Evolutionary conservation across 495 filamentous ascomycete genomes (phyloP).

Genomic region (Apodospora peruviana): DNA sequence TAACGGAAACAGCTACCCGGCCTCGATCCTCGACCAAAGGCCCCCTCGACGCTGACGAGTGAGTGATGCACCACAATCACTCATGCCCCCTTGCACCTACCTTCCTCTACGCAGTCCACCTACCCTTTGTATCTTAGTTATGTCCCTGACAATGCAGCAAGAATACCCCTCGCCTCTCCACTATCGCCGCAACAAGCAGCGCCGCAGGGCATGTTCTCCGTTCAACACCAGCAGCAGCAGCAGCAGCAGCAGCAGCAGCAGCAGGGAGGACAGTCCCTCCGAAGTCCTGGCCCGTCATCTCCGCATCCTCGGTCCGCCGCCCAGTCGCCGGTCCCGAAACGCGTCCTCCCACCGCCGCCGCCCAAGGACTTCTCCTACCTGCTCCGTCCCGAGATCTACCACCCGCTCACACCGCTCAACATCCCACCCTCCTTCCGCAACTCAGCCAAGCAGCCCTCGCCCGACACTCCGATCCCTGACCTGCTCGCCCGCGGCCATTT

Average conservation of each 20-base stretch:
- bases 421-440: slow-evolving; percentile 59
- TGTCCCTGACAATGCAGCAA: slow-evolving; percentile 12
- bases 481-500: slow-evolving; percentile 59
- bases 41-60: slow-evolving; percentile 52
- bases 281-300: slow-evolving; percentile 14
- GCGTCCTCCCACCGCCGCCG: slow-evolving; percentile 15
- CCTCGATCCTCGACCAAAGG: slow-evolving; percentile 51
- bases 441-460: slow-evolving; percentile 35
- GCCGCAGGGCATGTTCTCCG: slow-evolving; percentile 4
- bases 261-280: slow-evolving; percentile 5
- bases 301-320: slow-evolving; percentile 19
- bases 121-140: too few relatives aligned
- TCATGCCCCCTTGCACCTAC: slow-evolving; percentile 4
- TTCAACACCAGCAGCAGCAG: slow-evolving; percentile 1
- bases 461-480: slow-evolving; percentile 42
- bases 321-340: slow-evolving; percentile 15
- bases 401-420: slow-evolving; percentile 62
- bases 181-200: slow-evolving; percentile 13
- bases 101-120: background rate
- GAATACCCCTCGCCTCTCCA: slow-evolving; percentile 22
- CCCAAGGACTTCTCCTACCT: slow-evolving; percentile 76
- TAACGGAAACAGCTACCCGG: slow-evolving; percentile 30
- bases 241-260: too few relatives aligned
- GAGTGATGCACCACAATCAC: too few relatives aligned
- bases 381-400: slow-evolving; percentile 72